Evolutionary conservation across 1,139 yeast species (phyloP).

Genomic region (Debaryomycetaceae sp.): DNA sequence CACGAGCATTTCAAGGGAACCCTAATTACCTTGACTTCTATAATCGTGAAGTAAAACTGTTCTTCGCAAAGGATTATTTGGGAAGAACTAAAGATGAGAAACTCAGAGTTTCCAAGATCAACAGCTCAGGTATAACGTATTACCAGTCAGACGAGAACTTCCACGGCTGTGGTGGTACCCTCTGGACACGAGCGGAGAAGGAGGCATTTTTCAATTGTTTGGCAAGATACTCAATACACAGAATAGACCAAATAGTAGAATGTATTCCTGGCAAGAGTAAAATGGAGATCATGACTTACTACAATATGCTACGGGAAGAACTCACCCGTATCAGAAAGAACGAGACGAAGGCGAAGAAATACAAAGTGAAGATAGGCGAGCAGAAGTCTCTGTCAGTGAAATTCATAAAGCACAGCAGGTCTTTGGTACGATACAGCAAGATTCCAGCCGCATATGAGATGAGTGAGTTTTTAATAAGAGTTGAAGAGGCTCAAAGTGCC

Average conservation of each 20-base stretch:
- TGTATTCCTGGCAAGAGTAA: constrained; percentile 39
- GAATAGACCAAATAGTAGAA: constrained; percentile 36
- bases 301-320: constrained; percentile 31
- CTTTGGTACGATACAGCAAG: constrained; percentile 6
- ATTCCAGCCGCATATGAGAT: constrained; percentile 53
- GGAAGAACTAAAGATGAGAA: background rate
- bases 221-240: constrained; percentile 49
- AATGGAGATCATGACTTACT: constrained; percentile 47
- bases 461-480: constrained; percentile 41
- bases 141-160: constrained; percentile 4
- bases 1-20: constrained; percentile 17
- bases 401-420: constrained; percentile 1
- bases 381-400: constrained; percentile 1
- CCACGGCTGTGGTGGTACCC: constrained; percentile 5
- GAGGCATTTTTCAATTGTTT: constrained; percentile 25
- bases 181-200: constrained; percentile 23
- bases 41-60: constrained; percentile 18
- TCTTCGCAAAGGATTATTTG: constrained; percentile 8
- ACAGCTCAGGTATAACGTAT: constrained; percentile 9
- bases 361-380: constrained; percentile 6
- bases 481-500: constrained; percentile 47
- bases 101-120: constrained; percentile 9
- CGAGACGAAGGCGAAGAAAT: constrained; percentile 2
- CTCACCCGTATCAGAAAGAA: constrained; percentile 18
- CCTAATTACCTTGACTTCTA: constrained; percentile 20